phyloP scores from a whole-genome alignment of 306 rosid species.

The Coriaria nepalensis region DNA sequence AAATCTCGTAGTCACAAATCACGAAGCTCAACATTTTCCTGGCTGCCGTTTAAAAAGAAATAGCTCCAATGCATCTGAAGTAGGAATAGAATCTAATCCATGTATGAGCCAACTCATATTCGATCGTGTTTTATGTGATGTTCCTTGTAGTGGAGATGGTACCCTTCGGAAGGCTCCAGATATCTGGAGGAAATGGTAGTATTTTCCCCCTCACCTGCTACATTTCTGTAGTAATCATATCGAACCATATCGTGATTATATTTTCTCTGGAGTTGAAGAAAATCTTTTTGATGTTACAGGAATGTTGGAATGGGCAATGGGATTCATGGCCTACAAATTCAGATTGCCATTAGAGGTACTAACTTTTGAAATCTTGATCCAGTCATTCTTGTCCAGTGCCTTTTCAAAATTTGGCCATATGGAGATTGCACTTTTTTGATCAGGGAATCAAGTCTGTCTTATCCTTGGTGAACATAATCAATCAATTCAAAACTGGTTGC shows the following conservation, averaged over 20 bases:
- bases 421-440: too few relatives aligned
- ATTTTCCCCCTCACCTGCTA: slow-evolving; percentile 11
- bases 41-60: slow-evolving; percentile 59
- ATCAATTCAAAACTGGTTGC: not conserved
- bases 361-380: not conserved
- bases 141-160: slow-evolving; percentile 98
- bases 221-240: slow-evolving; percentile 1
- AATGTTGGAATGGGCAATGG: slow-evolving; percentile 81
- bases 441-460: too few relatives aligned
- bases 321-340: slow-evolving; percentile 68
- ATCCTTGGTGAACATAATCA: too few relatives aligned
- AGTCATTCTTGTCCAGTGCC: not conserved
- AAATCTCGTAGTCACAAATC: slow-evolving; percentile 87
- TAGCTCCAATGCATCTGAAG: slow-evolving; percentile 17
- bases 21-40: slow-evolving; percentile 98
- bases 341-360: slow-evolving; percentile 80
- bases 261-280: slow-evolving; percentile 5
- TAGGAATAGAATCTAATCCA: slow-evolving; percentile 21
- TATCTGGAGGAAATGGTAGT: slow-evolving; percentile 95
- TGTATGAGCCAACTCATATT: slow-evolving; percentile 47
- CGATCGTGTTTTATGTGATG: slow-evolving; percentile 95
- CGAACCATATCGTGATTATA: slow-evolving; percentile 3
- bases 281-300: slow-evolving; percentile 37
- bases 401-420: too few relatives aligned
- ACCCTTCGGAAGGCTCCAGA: slow-evolving; percentile 99